A percentile compares a stretch with the other conserved stretches of the same genome.
These are phyloP conservation scores for Yarrowia sp. DNA, from an alignment of 805 yeast species.

Conservation along the genomic window DNA sequence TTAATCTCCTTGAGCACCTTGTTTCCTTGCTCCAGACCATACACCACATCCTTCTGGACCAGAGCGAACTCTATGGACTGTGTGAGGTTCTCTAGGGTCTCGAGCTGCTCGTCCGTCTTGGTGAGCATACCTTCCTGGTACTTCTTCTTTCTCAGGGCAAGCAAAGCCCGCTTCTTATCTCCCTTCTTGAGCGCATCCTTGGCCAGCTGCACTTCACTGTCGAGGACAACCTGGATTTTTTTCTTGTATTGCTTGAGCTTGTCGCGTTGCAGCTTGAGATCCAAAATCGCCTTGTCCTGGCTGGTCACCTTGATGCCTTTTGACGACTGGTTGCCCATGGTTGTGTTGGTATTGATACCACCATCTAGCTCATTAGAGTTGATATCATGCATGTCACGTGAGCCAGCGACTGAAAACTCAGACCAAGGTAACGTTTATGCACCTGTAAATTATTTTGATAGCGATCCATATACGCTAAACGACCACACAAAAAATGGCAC, in stretches of 20 bases:
- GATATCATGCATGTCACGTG: conserved; percentile 16
- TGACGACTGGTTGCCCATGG: conserved; percentile 41
- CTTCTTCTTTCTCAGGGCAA: conserved; percentile 72
- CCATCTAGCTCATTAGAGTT: background rate
- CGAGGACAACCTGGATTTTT: conserved; percentile 55
- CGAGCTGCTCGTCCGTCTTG: conserved; percentile 74
- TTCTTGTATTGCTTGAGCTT: conserved; percentile 69
- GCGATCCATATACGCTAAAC: background rate
- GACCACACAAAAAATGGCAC: conserved; percentile 1
- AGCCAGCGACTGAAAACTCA: background rate
- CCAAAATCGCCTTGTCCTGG: conserved; percentile 83
- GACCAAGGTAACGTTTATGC: conserved; percentile 6
- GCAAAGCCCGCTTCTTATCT: conserved; percentile 59
- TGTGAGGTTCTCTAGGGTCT: conserved; percentile 67
- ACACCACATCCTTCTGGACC: conserved; percentile 79
- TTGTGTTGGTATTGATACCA: background rate
- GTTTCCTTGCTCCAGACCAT: conserved; percentile 80
- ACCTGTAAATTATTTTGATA: conserved; percentile 18
- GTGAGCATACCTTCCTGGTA: conserved; percentile 73
- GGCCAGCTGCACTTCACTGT: conserved; percentile 62
- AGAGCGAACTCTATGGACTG: conserved; percentile 74
- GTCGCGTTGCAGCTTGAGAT: conserved; percentile 85
- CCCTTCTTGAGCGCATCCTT: conserved; percentile 51
- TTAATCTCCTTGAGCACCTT: conserved; percentile 71
- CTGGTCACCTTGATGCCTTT: conserved; percentile 56